These are phyloP conservation scores for Lumnitzera racemosa DNA, from an alignment of 345 rosid species.

Conservation along the genomic window DNA sequence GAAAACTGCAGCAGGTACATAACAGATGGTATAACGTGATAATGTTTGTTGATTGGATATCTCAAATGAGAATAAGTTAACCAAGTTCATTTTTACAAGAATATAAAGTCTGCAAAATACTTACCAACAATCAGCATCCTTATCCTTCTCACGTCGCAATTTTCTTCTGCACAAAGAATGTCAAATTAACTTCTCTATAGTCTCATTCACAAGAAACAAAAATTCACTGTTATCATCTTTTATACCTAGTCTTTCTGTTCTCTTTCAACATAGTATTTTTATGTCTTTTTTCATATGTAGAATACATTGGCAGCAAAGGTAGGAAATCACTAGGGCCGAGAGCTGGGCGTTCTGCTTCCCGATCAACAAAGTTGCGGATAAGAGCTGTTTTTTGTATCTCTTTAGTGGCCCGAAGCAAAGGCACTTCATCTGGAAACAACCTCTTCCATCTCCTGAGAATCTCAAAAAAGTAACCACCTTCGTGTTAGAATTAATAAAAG, in stretches of 20 bases:
- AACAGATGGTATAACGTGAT: background rate
- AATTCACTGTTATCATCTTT: background rate
- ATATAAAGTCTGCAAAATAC: too few species aligned
- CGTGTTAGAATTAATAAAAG: too few species aligned
- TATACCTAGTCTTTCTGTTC: conserved; percentile 47
- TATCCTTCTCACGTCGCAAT: too few species aligned
- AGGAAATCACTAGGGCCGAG: conserved; percentile 49
- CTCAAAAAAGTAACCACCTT: background rate
- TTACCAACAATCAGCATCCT: too few species aligned
- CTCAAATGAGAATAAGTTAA: too few species aligned
- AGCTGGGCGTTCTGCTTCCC: conserved; percentile 75
- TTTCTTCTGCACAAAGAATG: too few species aligned
- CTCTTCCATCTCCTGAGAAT: conserved; percentile 73
- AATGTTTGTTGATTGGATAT: background rate
- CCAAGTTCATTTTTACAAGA: too few species aligned
- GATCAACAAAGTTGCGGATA: conserved; percentile 79
- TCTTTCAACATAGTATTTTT: conserved; percentile 21
- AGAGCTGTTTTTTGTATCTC: conserved; percentile 39
- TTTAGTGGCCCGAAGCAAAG: conserved; percentile 48
- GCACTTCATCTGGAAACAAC: conserved; percentile 59
- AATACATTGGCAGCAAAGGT: conserved; percentile 20
- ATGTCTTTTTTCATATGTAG: conserved; percentile 23
- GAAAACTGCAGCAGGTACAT: background rate
- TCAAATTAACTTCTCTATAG: background rate
- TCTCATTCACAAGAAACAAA: too few species aligned